Conservation (phyloP, 2,329 filamentous ascomycete genomes). For the Colletotrichum eremochloae region DNA sequence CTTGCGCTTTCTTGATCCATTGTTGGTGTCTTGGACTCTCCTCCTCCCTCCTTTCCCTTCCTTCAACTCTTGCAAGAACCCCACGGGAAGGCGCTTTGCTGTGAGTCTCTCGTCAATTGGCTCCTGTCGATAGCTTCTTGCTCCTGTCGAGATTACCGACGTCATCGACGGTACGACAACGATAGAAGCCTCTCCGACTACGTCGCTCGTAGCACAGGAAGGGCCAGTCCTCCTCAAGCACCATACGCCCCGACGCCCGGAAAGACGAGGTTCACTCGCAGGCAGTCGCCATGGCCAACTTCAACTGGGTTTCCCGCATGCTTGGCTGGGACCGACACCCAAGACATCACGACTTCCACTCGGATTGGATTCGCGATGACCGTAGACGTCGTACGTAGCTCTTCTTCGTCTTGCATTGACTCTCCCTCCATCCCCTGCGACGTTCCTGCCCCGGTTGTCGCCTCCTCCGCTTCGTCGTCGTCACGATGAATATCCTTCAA, state of each 20-base stretch:
- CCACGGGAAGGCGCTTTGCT: neutral
- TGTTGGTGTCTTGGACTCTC: neutral
- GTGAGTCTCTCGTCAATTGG: slow-evolving; percentile 1
- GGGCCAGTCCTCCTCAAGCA: neutral
- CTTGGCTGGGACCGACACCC: slow-evolving; percentile 54
- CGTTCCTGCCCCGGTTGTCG: too few relatives aligned
- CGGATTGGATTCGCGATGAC: slow-evolving; percentile 57
- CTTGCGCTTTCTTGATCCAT: neutral
- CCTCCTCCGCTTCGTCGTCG: neutral
- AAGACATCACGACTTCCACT: slow-evolving; percentile 48
- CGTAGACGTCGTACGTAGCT: slow-evolving; percentile 57
- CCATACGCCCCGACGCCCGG: too few relatives aligned
- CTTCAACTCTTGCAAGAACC: neutral
- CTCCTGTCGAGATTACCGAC: neutral
- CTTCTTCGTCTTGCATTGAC: neutral
- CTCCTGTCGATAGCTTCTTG: neutral
- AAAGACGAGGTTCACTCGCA: neutral
- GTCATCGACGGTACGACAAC: neutral
- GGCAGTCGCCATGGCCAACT: slow-evolving; percentile 45
- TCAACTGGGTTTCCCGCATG: slow-evolving; percentile 49
- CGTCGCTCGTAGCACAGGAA: neutral
- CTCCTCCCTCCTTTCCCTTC: neutral
- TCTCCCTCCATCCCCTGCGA: neutral
- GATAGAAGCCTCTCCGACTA: neutral
- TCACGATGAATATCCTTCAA: slow-evolving; percentile 5